Evolutionary conservation across 805 yeast species (phyloP), one percentile per base, ranked within the genome.

Genomic region (Candida ovalis): DNA sequence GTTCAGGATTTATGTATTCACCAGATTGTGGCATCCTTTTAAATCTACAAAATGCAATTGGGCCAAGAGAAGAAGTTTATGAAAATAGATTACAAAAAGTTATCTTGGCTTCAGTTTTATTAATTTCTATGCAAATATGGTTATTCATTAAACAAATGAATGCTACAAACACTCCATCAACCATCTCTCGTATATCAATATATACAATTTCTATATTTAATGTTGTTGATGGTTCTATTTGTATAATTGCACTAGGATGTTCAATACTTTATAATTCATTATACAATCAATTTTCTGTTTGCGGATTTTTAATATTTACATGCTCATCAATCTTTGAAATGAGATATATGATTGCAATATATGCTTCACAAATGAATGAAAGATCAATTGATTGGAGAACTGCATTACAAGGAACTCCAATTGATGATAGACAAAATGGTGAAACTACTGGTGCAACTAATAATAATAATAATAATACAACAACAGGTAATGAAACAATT

Each of bases 1-100:
- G 75, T 2, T 66, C 75, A 10, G 89, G 85, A 6, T 52, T 88
- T 13, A 50, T 88, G 18, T 90, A 87, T 59, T 88, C 96, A 0
- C 97, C 97, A 0, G 96, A 91, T 61, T 91, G 98, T 71, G 96
- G 91, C 0, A 60, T 84, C 2, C 61, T 77, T 2, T 51, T 88
- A 4, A 62, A 67, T 5, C 38, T 77, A 6, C 62, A 63, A 7
- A 53, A 59, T 6, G 64, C 71, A 2, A 46, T 48, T 13, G 97
- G 97, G 1, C 67, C 76, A n/a, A 78, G 82, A 51, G 65, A 70
- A 44, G 91, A 84, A 58, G 72, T 77, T 19, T 67, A 62, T 32
- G 59, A 62, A 38, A 45, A 53, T 4, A 59, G 63, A 44, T 63
- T 77, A 35, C 62, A 81, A 64, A 62, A 61, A 9, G 63, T 73